A percentile compares a stretch with the other conserved stretches of the same genome.
Conservation (phyloP, 176 grass and related monocot species). For the Phyllostachys edulis region DNA sequence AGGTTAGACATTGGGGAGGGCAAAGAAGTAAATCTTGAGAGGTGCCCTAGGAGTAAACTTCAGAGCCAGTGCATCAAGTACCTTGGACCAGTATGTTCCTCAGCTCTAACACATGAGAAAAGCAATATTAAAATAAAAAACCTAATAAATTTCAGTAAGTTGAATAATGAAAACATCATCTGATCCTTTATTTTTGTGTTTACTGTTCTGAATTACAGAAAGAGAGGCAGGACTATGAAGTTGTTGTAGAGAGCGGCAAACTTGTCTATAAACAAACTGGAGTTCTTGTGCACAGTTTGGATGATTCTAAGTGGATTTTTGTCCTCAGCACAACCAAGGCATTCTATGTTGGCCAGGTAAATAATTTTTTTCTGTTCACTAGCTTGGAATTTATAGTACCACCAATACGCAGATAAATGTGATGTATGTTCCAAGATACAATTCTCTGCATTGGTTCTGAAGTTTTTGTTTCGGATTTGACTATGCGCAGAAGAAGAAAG, state of each 20-base stretch:
- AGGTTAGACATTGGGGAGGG: conserved; percentile 98
- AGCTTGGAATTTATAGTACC: neutral
- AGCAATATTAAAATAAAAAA: neutral
- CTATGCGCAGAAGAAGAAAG: conserved; percentile 87
- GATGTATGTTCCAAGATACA: neutral
- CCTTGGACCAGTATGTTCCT: conserved; percentile 77
- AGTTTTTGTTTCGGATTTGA: neutral
- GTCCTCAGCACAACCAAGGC: conserved; percentile 71
- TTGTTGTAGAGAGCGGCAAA: conserved; percentile 58
- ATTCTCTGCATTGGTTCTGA: conserved; percentile 24
- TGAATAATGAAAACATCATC: neutral
- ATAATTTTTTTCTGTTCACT: conserved; percentile 23
- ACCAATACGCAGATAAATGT: neutral
- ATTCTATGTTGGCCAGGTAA: conserved; percentile 87
- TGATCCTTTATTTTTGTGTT: conserved; percentile 21
- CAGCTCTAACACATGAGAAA: neutral
- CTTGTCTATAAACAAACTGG: conserved; percentile 62
- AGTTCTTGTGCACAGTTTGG: conserved; percentile 52
- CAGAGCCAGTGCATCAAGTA: conserved; percentile 88
- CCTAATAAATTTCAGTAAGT: neutral
- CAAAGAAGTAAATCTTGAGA: conserved; percentile 88
- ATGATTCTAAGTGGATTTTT: conserved; percentile 92
- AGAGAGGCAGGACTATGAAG: conserved; percentile 84
- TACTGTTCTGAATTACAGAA: conserved; percentile 53
- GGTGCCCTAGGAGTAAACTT: conserved; percentile 77